phyloP scores from a whole-genome alignment of 176 grass and related monocot genomes.

The Thalia dealbata region DNA sequence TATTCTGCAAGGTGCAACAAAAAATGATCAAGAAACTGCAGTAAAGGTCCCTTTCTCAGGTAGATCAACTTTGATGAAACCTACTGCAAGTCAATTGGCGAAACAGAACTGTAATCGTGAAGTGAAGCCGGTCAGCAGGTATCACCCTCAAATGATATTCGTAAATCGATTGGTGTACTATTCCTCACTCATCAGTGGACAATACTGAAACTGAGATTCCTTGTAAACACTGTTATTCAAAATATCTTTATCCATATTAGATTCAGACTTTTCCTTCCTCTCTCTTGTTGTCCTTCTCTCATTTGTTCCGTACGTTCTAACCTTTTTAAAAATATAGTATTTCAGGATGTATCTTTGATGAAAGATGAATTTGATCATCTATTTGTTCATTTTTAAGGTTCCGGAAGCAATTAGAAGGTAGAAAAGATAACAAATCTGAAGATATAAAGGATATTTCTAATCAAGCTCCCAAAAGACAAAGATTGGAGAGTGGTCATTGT shows the following conservation, averaged over 20 bases:
- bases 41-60: conserved; percentile 6
- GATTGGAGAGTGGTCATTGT: conserved; percentile 70
- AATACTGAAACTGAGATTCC: neutral
- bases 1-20: neutral
- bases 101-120: conserved; percentile 40
- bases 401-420: conserved; percentile 31
- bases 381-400: conserved; percentile 28
- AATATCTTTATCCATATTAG: no score
- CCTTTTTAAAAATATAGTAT: neutral
- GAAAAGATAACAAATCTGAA: conserved; percentile 37
- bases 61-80: conserved; percentile 82
- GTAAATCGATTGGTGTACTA: neutral
- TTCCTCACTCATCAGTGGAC: neutral
- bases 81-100: conserved; percentile 77
- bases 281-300: neutral
- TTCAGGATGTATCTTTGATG: neutral
- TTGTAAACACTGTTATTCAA: neutral
- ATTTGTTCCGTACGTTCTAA: neutral
- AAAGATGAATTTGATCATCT: neutral
- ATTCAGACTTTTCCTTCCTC: neutral
- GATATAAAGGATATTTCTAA: conserved; percentile 42
- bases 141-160: conserved; percentile 7
- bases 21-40: neutral
- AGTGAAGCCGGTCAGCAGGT: conserved; percentile 30
- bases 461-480: conserved; percentile 86